These are phyloP conservation scores for Kwoniella dejecticola DNA, from an alignment of 768 basidiomycete species.

Conservation along the genomic window DNA sequence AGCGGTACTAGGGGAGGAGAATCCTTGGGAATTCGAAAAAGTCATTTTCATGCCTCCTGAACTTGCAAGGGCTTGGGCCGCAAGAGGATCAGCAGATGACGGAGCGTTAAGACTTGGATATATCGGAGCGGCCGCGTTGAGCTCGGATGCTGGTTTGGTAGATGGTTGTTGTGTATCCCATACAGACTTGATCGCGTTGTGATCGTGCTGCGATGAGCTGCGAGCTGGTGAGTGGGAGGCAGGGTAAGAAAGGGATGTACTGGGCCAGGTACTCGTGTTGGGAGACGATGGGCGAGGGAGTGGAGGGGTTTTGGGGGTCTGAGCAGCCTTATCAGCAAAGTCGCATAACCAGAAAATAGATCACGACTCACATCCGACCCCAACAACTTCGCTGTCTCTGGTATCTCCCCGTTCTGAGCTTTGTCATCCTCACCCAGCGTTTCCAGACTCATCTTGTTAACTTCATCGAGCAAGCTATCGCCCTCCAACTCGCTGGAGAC, in stretches of 20 bases:
- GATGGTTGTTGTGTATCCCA: slow-evolving; percentile 36
- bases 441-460: slow-evolving; percentile 55
- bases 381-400: slow-evolving; percentile 7
- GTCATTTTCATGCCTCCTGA: slow-evolving; percentile 16
- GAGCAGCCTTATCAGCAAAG: neutral
- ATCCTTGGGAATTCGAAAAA: slow-evolving; percentile 24
- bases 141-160: slow-evolving; percentile 13
- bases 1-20: slow-evolving; percentile 20
- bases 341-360: too few relatives aligned
- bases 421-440: slow-evolving; percentile 37
- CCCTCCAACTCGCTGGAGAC: slow-evolving; percentile 53
- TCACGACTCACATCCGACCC: slow-evolving; percentile 40
- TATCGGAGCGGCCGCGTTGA: slow-evolving; percentile 23
- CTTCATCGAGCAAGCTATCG: slow-evolving; percentile 52
- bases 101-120: slow-evolving; percentile 48
- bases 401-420: slow-evolving; percentile 7
- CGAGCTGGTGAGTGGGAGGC: slow-evolving; percentile 32
- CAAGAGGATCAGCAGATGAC: slow-evolving; percentile 25
- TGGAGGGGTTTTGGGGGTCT: slow-evolving; percentile 43
- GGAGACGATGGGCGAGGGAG: slow-evolving; percentile 24
- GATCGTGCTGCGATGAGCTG: slow-evolving; percentile 29
- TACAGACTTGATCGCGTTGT: slow-evolving; percentile 44
- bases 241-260: slow-evolving; percentile 28
- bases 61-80: slow-evolving; percentile 13
- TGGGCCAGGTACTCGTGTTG: slow-evolving; percentile 33